phyloP scores from a whole-genome alignment of 2,329 filamentous ascomycete genomes.

The Aspergillus thermomutatus region DNA sequence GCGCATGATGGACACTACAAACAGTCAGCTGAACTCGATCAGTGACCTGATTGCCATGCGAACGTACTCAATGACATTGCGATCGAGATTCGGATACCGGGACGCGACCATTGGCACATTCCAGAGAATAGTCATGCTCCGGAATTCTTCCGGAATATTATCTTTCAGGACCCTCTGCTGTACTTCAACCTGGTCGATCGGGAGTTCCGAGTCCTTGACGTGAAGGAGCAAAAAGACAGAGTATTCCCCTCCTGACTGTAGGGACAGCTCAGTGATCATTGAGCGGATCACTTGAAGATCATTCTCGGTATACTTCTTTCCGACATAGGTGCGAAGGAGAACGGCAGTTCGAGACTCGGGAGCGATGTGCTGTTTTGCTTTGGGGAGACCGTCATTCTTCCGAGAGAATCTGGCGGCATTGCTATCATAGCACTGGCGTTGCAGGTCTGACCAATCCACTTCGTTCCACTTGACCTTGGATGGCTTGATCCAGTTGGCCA shows the following conservation, averaged over 20 bases:
- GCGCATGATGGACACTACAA: constrained; percentile 55
- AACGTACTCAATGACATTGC: constrained; percentile 48
- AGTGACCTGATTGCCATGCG: neutral
- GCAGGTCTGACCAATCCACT: constrained; percentile 68
- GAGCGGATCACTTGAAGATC: constrained; percentile 78
- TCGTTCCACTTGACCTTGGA: constrained; percentile 51
- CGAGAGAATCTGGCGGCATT: constrained; percentile 63
- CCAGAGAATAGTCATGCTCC: constrained; percentile 70
- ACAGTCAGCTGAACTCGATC: constrained; percentile 20
- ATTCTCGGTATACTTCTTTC: constrained; percentile 75
- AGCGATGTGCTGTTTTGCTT: constrained; percentile 9
- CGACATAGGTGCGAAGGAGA: constrained; percentile 77
- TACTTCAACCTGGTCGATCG: constrained; percentile 69
- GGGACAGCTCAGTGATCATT: constrained; percentile 74
- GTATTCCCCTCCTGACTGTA: constrained; percentile 82
- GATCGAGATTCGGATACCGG: constrained; percentile 48
- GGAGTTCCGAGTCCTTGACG: constrained; percentile 71
- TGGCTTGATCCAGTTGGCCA: constrained; percentile 18
- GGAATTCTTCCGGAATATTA: constrained; percentile 67
- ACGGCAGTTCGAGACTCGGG: constrained; percentile 65
- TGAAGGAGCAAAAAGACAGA: constrained; percentile 83
- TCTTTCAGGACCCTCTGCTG: constrained; percentile 60
- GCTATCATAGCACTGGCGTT: constrained; percentile 60
- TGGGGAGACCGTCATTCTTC: neutral
- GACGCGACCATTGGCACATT: constrained; percentile 55